Evolutionary conservation across 176 grass and related monocot species (phyloP), one percentile per base, ranked within the genome.

Genomic region (Zoysia pacifica): DNA sequence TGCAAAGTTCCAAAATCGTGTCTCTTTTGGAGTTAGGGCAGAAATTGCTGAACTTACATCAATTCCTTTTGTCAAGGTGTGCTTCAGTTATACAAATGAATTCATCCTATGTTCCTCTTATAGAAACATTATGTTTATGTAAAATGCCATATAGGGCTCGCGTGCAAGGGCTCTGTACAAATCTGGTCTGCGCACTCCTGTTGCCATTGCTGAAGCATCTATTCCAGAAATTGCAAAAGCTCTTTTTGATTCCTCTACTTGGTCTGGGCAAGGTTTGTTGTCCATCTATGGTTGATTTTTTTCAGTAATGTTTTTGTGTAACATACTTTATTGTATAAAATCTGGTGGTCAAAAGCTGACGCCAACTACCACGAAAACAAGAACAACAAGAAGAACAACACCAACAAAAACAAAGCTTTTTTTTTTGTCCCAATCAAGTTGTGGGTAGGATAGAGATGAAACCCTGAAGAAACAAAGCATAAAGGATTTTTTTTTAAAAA

Each of bases 11-110:
- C 94, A 97, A 84, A 97, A 97, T 67, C 89, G 94, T 13, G 86
- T 97, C 65, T 97, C 91, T 47, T 97, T 97, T 90, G 94, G 94
- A 92, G 94, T 97, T 65, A 89, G 94, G 78, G 91, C 91, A 58
- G 94, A 97, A 81, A 92, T 97, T 62, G 94, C 80, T 4, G 94
- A 94, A 83, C 82, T 97, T 73, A 97, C 94, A 40, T 79, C 91
- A 48, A 97, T 97, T 79, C 91, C 91, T 48, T 94, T 82, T 80
- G 85, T 97, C 62, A 97, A 97, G 91, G 94, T 97, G 80, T 55
- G 68, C 11, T 61, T 78, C 48, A 45, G 20, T 79, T 84, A 79
- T 62, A 45, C 11, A 72, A 51, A 37, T 67, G 83, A 76, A 10
- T 67, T 80, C 9, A 80, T 67, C 48, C 76, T 50, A 48, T 73